Conservation (phyloP, 2,329 filamentous ascomycete species). For the Byssothecium circinans region DNA sequence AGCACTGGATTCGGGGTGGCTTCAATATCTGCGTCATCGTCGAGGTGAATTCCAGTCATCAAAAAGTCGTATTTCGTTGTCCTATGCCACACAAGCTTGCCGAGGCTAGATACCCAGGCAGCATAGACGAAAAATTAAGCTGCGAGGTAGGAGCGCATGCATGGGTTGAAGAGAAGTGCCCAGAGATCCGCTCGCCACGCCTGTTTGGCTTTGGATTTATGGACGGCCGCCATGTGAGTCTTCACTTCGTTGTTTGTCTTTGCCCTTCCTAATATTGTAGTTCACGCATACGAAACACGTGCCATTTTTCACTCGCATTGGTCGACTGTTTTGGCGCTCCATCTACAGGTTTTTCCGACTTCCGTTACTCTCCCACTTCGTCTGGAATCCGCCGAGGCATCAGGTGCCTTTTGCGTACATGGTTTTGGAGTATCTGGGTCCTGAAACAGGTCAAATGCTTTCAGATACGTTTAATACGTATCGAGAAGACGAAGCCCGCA, state of each 20-base stretch:
- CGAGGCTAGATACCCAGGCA: slow-evolving; percentile 21
- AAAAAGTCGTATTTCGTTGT: slow-evolving; percentile 22
- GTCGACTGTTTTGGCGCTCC: neutral
- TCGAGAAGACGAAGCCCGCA: slow-evolving; percentile 1
- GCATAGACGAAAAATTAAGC: slow-evolving; percentile 39
- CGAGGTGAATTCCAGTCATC: slow-evolving; percentile 24
- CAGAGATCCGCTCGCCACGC: slow-evolving; percentile 30
- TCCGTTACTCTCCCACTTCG: slow-evolving; percentile 4
- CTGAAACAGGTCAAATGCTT: slow-evolving; percentile 3
- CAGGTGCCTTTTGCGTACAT: slow-evolving; percentile 2
- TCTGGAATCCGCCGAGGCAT: neutral
- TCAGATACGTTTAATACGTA: slow-evolving; percentile 1
- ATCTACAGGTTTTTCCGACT: slow-evolving; percentile 3
- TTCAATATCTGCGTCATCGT: slow-evolving; percentile 44
- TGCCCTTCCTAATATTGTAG: neutral
- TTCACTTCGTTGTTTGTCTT: slow-evolving; percentile 1
- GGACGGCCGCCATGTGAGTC: slow-evolving; percentile 16
- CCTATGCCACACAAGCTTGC: slow-evolving; percentile 12
- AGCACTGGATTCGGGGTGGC: slow-evolving; percentile 37
- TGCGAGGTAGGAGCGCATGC: slow-evolving; percentile 38
- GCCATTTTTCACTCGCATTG: slow-evolving; percentile 5
- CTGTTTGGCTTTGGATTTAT: slow-evolving; percentile 33
- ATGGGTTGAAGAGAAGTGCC: slow-evolving; percentile 38
- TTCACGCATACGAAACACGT: slow-evolving; percentile 4
- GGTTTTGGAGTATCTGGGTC: slow-evolving; percentile 4